Percentiles rank a stretch among this genome's conserved stretches.
These are phyloP conservation scores for Novymonas esmeraldas DNA, from an alignment of 208 protist species.

Conservation along the genomic window DNA sequence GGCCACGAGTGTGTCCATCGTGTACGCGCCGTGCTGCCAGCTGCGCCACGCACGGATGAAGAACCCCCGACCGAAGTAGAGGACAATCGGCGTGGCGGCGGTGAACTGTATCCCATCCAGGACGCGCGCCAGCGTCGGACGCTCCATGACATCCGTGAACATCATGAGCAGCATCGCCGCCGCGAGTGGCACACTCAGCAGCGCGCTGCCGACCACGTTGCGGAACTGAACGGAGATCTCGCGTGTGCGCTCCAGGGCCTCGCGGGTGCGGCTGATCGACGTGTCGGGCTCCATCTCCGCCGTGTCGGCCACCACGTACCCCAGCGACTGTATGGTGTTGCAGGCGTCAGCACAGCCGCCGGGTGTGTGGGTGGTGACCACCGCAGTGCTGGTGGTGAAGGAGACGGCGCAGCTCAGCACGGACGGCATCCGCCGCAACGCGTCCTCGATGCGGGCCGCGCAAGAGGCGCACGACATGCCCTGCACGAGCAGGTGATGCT, in stretches of 20 bases:
- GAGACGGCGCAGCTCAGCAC: slow-evolving; percentile 70
- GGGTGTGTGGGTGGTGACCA: slow-evolving; percentile 29
- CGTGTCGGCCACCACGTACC: slow-evolving; percentile 36
- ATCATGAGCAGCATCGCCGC: slow-evolving; percentile 75
- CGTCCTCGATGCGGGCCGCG: slow-evolving; percentile 82
- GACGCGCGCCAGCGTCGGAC: slow-evolving; percentile 24
- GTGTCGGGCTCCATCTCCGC: slow-evolving; percentile 14
- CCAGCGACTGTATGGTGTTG: slow-evolving; percentile 49
- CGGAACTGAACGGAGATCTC: slow-evolving; percentile 61
- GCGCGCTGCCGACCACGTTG: slow-evolving; percentile 47
- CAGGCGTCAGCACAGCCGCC: slow-evolving; percentile 15
- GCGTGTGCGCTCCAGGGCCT: slow-evolving; percentile 64
- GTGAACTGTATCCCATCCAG: slow-evolving; percentile 61
- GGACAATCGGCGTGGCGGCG: slow-evolving; percentile 84
- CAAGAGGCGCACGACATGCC: slow-evolving; percentile 95
- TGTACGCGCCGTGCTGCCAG: slow-evolving; percentile 64
- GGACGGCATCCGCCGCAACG: slow-evolving; percentile 32
- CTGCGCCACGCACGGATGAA: slow-evolving; percentile 69
- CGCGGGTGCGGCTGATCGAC: slow-evolving; percentile 34
- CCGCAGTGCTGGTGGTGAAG: slow-evolving; percentile 61
- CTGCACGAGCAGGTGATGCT: slow-evolving; percentile 51
- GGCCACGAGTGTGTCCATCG: slow-evolving; percentile 90
- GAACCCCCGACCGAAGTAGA: slow-evolving; percentile 77
- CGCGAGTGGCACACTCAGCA: slow-evolving; percentile 68
- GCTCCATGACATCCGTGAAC: slow-evolving; percentile 35